These are phyloP conservation scores for Rosa lucieae DNA, from an alignment of 306 rosid species.

Conservation along the genomic window DNA sequence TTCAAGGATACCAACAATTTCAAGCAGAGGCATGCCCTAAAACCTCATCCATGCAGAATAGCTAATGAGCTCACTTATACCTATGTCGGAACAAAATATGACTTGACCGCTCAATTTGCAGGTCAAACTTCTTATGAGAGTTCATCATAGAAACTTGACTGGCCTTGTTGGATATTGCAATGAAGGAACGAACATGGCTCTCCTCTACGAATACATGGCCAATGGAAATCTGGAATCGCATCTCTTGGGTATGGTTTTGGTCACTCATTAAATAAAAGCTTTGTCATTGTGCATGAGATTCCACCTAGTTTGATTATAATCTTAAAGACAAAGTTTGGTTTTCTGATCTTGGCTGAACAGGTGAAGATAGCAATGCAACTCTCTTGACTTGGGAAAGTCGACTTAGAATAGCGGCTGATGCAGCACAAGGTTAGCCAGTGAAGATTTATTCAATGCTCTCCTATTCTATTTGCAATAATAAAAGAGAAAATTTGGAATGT, in stretches of 20 bases:
- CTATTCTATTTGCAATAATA: neutral
- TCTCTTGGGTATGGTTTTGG: slow-evolving; percentile 31
- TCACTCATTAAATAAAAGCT: neutral
- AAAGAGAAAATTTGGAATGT: neutral
- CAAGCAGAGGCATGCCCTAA: slow-evolving; percentile 47
- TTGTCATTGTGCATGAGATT: neutral
- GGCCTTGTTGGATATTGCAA: slow-evolving; percentile 27
- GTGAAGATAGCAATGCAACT: neutral
- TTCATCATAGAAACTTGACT: slow-evolving; percentile 54
- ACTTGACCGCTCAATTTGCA: slow-evolving; percentile 13
- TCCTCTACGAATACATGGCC: slow-evolving; percentile 8
- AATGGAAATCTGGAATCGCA: slow-evolving; percentile 19
- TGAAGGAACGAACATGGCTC: slow-evolving; percentile 6
- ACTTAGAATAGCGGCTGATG: slow-evolving; percentile 34
- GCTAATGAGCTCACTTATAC: neutral
- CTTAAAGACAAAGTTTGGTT: too few species aligned
- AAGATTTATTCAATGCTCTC: neutral
- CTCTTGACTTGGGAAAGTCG: slow-evolving; percentile 31
- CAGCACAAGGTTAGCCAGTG: slow-evolving; percentile 29
- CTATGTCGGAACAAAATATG: neutral
- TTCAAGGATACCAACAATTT: slow-evolving; percentile 48
- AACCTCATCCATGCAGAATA: neutral
- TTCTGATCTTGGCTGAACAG: neutral
- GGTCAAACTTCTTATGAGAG: slow-evolving; percentile 43
- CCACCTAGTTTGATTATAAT: neutral